Base-by-base conservation (phyloP, 352 stramenopile species). In the Aphanomyces invadans region DNA sequence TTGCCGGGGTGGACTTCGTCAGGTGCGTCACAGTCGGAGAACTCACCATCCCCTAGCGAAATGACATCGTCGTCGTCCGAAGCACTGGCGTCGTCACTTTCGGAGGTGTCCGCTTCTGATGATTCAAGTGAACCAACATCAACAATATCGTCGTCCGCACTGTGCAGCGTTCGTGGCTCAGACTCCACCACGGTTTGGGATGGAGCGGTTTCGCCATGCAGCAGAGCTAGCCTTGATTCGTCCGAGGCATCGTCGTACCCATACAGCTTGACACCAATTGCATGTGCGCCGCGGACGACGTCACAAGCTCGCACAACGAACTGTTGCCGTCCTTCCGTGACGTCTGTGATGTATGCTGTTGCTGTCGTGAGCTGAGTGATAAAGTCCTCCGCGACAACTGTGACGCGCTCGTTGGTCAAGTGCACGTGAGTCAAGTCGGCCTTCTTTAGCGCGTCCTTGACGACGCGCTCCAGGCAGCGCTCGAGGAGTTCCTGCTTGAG, bases 401-500 rank as follows among this genome's bases (percentile, higher is more conserved):
- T 28, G 5, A 67, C 9, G 31, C 7, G 38, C 12, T 28, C 23
- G 25, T 64, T 46, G 7, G 33, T 32, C 55, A 21, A 29, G 10
- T 7, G 12, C 12, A 39, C 36, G 49, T 21, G 55, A 19, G 42
- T 31, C 15, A 48, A 36, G 31, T 31, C 60, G 1, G 23, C n/a
- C 21, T 55, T 19, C 7, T n/a, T 33, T 11, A n/a, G 25, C 21
- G 31, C 49, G 38, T 49, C 38, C 21, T 1, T 17, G 28, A 46
- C 26, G 17, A 23, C n/a, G 32, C n/a, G 60, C 25, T 4, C 26
- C 28, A 67, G 21, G 21, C 38, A 48, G 32, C 9, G 25, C 25
- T 67, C 42, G 19, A 67, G 44, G 42, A 59, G 42, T 48, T 67
- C 60, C 26, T 67, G 48, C 29, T 49, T 67, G 23, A 67, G 19